Conservation (phyloP, 2,329 filamentous ascomycete species). For the Fusarium chlamydosporum region DNA sequence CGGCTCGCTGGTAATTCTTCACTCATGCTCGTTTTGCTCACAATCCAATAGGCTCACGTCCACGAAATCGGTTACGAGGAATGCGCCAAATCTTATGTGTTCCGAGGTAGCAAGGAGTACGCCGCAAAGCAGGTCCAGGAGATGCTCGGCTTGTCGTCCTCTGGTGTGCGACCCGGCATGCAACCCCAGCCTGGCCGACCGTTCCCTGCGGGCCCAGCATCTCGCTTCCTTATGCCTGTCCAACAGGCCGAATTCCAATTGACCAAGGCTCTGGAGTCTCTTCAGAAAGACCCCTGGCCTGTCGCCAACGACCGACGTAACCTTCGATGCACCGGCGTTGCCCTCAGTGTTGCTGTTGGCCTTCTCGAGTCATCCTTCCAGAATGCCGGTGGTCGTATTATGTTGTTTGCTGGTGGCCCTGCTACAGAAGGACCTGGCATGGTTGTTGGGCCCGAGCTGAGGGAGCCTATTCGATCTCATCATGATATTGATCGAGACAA, state of each 20-base stretch:
- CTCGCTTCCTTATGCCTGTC: slow-evolving; percentile 92
- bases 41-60: slow-evolving; percentile 79
- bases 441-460: slow-evolving; percentile 94
- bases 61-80: slow-evolving; percentile 98
- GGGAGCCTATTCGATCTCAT: slow-evolving; percentile 96
- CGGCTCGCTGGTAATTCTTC: slow-evolving; percentile 36
- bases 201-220: slow-evolving; percentile 82
- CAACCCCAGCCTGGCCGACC: slow-evolving; percentile 81
- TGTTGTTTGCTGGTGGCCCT: slow-evolving; percentile 96
- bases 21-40: slow-evolving; percentile 35
- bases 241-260: slow-evolving; percentile 97
- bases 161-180: slow-evolving; percentile 80
- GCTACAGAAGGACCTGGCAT: slow-evolving; percentile 97
- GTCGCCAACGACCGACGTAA: slow-evolving; percentile 93
- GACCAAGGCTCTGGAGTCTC: slow-evolving; percentile 92
- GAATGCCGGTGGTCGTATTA: slow-evolving; percentile 93
- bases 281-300: slow-evolving; percentile 98
- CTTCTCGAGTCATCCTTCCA: slow-evolving; percentile 95
- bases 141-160: slow-evolving; percentile 88
- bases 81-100: slow-evolving; percentile 98
- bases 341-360: slow-evolving; percentile 94
- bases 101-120: slow-evolving; percentile 98
- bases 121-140: slow-evolving; percentile 99
- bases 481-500: slow-evolving; percentile 99
- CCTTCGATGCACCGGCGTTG: slow-evolving; percentile 93